phyloP scores from a whole-genome alignment of 176 grass and related monocot genomes.

The Otatea glauca region DNA sequence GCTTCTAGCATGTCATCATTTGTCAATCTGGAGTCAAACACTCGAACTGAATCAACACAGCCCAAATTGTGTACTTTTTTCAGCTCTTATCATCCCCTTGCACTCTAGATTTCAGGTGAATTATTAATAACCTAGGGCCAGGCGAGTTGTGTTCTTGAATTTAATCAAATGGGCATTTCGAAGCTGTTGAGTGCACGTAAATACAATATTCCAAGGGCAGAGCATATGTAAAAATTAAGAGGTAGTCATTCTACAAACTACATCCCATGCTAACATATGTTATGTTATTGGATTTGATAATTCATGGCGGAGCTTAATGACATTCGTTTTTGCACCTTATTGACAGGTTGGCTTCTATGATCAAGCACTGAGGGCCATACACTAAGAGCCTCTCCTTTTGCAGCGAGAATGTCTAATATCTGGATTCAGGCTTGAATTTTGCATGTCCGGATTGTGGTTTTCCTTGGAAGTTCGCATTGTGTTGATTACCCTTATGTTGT shows the following conservation, averaged over 20 bases:
- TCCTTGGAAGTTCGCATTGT: neutral
- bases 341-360: constrained; percentile 34
- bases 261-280: neutral
- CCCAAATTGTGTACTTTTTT: constrained; percentile 34
- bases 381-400: neutral
- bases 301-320: neutral
- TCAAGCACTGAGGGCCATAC: neutral
- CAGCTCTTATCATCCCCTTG: neutral
- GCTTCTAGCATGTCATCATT: neutral
- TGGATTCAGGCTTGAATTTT: neutral
- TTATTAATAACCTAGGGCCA: neutral
- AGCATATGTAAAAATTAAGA: neutral
- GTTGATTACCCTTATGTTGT: neutral
- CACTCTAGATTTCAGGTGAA: constrained; percentile 8
- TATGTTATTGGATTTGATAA: neutral
- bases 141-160: constrained; percentile 22
- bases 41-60: constrained; percentile 20
- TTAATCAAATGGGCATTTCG: neutral
- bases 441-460: constrained; percentile 1
- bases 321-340: neutral
- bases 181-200: constrained; percentile 35
- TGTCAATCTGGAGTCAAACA: constrained; percentile 40
- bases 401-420: neutral
- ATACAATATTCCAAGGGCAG: constrained; percentile 13
- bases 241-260: constrained; percentile 28